These are phyloP conservation scores for Paraphoma sp. DNA, from an alignment of 2,329 filamentous ascomycete species.

Conservation along the genomic window DNA sequence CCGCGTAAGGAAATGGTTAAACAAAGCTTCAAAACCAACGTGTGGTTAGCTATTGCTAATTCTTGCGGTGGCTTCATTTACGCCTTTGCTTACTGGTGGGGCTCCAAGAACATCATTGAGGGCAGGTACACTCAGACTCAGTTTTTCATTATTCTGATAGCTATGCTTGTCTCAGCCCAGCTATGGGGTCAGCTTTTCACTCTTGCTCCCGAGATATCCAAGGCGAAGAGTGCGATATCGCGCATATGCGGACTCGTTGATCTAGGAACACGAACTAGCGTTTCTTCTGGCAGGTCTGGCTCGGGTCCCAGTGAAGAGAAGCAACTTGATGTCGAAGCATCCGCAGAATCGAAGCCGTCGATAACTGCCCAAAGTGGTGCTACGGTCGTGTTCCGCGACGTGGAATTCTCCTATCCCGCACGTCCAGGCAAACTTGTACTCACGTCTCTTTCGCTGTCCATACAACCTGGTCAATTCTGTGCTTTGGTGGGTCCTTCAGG, in stretches of 20 bases:
- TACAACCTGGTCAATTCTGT: constrained; percentile 66
- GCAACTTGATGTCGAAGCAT: constrained; percentile 42
- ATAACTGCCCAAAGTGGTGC: constrained; percentile 68
- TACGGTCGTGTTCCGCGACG: constrained; percentile 63
- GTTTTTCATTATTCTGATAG: constrained; percentile 76
- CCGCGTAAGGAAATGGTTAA: constrained; percentile 58
- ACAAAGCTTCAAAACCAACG: constrained; percentile 61
- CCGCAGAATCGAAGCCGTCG: constrained; percentile 55
- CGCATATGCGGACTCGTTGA: constrained; percentile 74
- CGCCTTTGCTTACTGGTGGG: constrained; percentile 82
- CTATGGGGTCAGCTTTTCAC: constrained; percentile 78
- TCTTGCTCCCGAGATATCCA: constrained; percentile 75
- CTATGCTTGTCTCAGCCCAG: constrained; percentile 75
- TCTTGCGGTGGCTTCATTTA: constrained; percentile 72
- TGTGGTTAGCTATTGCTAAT: constrained; percentile 67
- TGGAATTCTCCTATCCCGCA: constrained; percentile 71
- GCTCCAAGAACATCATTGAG: constrained; percentile 70
- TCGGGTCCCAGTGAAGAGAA: constrained; percentile 75
- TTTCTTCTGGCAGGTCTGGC: constrained; percentile 85
- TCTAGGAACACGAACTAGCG: constrained; percentile 30
- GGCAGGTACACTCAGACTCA: constrained; percentile 71
- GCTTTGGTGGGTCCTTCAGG: constrained; percentile 71
- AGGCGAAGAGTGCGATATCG: constrained; percentile 70
- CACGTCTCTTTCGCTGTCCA: constrained; percentile 61
- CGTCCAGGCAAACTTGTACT: constrained; percentile 66